Base-by-base conservation (phyloP, 202 grass and related monocot genomes). In the Panicum virgatum region DNA sequence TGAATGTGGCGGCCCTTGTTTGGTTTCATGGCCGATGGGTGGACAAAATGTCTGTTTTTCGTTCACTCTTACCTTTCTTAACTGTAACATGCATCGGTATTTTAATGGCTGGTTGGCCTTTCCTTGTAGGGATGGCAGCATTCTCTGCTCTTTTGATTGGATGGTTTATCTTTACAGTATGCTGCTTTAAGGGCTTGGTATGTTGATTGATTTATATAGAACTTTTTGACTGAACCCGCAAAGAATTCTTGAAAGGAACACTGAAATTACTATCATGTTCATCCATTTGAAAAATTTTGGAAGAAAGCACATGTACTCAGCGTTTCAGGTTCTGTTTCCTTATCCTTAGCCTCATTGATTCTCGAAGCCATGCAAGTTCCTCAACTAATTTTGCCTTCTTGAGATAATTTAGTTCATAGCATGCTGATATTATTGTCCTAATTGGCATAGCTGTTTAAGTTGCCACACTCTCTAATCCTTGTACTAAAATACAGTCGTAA, bases 1-100 rank as follows among this genome's bases (percentile, higher is more conserved):
- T 93, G 56, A 95, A 90, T 43, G 58, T 95, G 34, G 90, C 87
- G 1, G 77, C 83, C 29, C 86, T 98, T 22, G 83, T 98, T n/a
- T 88, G 90, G 87, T 80, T 88, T 66, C 90, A 83, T 36, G 96
- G 90, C 4, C 84, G 66, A 38, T 98, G 96, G 96, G 83, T 93
- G 12, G 87, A 93, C 27, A 83, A 80, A 77, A 93, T 88, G 82
- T 94, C 92, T 9, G 34, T 93, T 3, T 6, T 93, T 62, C 81
- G 92, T 15, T 88, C 96, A 1, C 92, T 92, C 79, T 72, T 81
- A 27, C 92, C 92, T 7, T 96, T 96, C 53, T 11, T 86, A 15
- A 51, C 60, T 60, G 89, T 98, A 25, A 65, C 92, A 12, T 90
- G 85, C 60, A 23, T 93, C 15, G 96, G 92, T 23, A 75, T 95